phyloP scores from a whole-genome alignment of 2,329 filamentous ascomycete species.

The Xylariaceae sp. region DNA sequence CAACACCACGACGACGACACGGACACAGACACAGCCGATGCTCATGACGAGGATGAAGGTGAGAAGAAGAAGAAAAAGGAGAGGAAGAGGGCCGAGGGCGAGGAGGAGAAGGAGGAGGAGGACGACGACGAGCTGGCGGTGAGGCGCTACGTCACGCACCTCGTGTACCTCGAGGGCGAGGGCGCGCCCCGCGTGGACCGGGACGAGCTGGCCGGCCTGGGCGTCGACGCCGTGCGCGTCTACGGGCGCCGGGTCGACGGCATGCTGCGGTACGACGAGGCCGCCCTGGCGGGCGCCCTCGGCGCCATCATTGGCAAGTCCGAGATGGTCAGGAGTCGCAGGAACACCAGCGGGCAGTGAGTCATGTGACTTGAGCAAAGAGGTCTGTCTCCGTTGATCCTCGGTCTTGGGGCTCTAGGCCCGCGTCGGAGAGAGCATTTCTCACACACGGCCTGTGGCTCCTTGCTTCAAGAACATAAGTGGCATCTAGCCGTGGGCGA shows the following conservation, averaged over 20 bases:
- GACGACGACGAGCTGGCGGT: constrained; percentile 28
- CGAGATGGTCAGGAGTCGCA: constrained; percentile 32
- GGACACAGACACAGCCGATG: too few species aligned
- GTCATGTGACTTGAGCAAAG: too few species aligned
- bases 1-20: too few species aligned
- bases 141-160: constrained; percentile 70
- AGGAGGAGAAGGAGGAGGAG: constrained; percentile 15
- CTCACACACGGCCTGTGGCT: too few species aligned
- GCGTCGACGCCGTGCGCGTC: constrained; percentile 69
- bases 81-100: constrained; percentile 1
- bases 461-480: too few species aligned
- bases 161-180: constrained; percentile 70
- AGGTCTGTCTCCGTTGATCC: too few species aligned
- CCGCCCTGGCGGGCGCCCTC: constrained; percentile 64
- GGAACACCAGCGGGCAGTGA: constrained; percentile 33
- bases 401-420: too few species aligned
- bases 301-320: constrained; percentile 65
- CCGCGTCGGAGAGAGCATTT: too few species aligned
- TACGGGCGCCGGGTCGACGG: constrained; percentile 58
- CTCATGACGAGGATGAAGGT: too few species aligned
- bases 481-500: too few species aligned
- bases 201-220: constrained; percentile 52
- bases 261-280: constrained; percentile 65
- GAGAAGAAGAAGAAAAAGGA: too few species aligned
- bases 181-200: constrained; percentile 64